These are phyloP conservation scores for Gymnopus androsaceus DNA, from an alignment of 1,284 basidiomycete species.

Conservation along the genomic window DNA sequence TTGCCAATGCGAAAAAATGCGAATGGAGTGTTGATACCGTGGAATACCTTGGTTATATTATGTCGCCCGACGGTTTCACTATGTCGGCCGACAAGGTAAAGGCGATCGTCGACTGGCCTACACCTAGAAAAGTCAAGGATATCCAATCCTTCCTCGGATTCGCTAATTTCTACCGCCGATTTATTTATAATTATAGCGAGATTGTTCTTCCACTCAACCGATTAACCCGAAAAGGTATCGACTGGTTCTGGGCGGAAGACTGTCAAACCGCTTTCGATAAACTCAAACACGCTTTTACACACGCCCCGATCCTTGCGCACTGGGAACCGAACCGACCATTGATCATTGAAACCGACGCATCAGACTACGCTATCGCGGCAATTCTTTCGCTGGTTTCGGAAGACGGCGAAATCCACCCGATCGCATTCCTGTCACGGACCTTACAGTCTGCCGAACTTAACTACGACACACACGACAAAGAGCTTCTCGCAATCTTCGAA, in stretches of 20 bases:
- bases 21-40: constrained; percentile 16
- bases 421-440: neutral
- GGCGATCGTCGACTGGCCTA: neutral
- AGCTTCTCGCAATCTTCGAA: neutral
- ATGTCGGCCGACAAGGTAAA: constrained; percentile 9
- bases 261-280: neutral
- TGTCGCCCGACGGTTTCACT: no score
- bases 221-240: constrained; percentile 28
- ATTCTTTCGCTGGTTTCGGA: constrained; percentile 3
- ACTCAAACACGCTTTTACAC: neutral
- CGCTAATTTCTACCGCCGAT: constrained; percentile 4
- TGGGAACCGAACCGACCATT: constrained; percentile 30
- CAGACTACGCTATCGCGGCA: neutral
- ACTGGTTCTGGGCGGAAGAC: constrained; percentile 18
- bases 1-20: constrained; percentile 13
- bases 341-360: constrained; percentile 26
- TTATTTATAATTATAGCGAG: constrained; percentile 3
- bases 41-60: no score
- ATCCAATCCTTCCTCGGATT: constrained; percentile 2
- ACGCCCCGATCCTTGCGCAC: neutral
- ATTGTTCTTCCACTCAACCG: constrained; percentile 28
- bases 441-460: neutral
- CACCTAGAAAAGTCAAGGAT: constrained; percentile 3
- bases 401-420: constrained; percentile 2
- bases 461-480: neutral